Conservation (phyloP, 441 rosid species). For the Adansonia gregorii region DNA sequence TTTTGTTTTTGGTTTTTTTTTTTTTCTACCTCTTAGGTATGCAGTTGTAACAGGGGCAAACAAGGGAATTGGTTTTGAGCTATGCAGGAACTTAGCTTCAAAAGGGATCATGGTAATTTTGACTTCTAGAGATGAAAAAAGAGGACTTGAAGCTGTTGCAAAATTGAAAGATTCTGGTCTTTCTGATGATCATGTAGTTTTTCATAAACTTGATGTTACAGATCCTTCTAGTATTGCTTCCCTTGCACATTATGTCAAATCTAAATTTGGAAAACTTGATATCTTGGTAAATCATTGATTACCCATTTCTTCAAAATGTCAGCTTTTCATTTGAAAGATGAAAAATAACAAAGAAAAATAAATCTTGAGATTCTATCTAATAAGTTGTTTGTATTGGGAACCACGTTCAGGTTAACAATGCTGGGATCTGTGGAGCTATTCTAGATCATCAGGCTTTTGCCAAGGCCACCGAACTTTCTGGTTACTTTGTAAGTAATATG, state of each 20-base stretch:
- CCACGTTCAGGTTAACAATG: constrained; percentile 51
- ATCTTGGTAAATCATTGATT: constrained; percentile 39
- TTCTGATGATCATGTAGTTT: constrained; percentile 41
- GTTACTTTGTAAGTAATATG: constrained; percentile 16
- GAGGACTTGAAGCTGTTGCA: constrained; percentile 50
- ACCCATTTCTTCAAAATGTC: background rate
- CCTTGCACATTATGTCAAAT: constrained; percentile 38
- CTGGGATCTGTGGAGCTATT: constrained; percentile 36
- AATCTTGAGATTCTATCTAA: too few species aligned
- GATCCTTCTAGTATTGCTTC: constrained; percentile 46
- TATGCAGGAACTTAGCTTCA: constrained; percentile 41
- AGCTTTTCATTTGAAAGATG: background rate
- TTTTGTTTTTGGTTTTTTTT: too few species aligned
- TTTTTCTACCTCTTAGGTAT: constrained; percentile 30
- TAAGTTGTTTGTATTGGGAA: background rate
- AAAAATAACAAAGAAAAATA: too few species aligned
- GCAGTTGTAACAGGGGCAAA: constrained; percentile 52
- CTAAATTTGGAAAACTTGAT: constrained; percentile 48
- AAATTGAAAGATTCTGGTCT: constrained; percentile 44
- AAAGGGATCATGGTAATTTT: constrained; percentile 46
- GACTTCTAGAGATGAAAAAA: constrained; percentile 55
- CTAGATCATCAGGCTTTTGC: constrained; percentile 27
- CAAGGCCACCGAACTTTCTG: constrained; percentile 24
- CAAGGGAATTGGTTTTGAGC: constrained; percentile 52
- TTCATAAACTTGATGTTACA: constrained; percentile 64